Percentiles rank a stretch among this genome's conserved stretches.
Conservation (phyloP, 2,329 filamentous ascomycete species). For the Pseudopyrenochaeta lycopersici region DNA sequence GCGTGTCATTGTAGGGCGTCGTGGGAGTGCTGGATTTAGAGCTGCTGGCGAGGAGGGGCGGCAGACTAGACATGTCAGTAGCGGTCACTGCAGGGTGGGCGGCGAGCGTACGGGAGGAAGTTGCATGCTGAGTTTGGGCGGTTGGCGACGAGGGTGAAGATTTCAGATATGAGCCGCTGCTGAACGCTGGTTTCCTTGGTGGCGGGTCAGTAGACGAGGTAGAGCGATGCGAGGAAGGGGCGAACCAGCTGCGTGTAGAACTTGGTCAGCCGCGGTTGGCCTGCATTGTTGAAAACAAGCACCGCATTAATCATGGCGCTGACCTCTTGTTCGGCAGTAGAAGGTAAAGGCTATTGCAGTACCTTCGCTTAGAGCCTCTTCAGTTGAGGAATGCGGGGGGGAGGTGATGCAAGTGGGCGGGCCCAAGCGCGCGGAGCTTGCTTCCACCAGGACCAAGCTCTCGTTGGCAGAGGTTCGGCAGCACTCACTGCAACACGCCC, state of each 20-base stretch:
- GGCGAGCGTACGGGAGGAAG: constrained; percentile 75
- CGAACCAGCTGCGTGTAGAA: constrained; percentile 96
- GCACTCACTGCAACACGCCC: constrained; percentile 1
- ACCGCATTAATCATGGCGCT: constrained; percentile 93
- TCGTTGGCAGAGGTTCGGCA: constrained; percentile 6
- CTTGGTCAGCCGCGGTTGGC: constrained; percentile 94
- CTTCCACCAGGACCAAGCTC: constrained; percentile 9
- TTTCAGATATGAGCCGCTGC: constrained; percentile 95
- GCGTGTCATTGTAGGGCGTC: constrained; percentile 83
- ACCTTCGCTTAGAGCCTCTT: background rate
- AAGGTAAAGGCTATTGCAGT: background rate
- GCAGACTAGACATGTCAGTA: constrained; percentile 64
- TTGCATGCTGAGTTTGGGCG: constrained; percentile 94
- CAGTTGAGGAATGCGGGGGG: background rate
- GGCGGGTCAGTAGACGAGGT: constrained; percentile 2
- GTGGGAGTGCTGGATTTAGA: constrained; percentile 53
- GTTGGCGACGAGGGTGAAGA: constrained; percentile 94
- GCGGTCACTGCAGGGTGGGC: constrained; percentile 6
- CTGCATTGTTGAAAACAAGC: constrained; percentile 97
- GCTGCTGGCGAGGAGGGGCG: constrained; percentile 66
- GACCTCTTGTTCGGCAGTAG: background rate
- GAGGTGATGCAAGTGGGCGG: background rate
- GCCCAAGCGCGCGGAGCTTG: constrained; percentile 15
- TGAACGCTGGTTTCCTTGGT: constrained; percentile 92
- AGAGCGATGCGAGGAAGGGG: constrained; percentile 3